Conservation (phyloP, 2,329 filamentous ascomycete genomes). For the Trichoderma lentiforme region DNA sequence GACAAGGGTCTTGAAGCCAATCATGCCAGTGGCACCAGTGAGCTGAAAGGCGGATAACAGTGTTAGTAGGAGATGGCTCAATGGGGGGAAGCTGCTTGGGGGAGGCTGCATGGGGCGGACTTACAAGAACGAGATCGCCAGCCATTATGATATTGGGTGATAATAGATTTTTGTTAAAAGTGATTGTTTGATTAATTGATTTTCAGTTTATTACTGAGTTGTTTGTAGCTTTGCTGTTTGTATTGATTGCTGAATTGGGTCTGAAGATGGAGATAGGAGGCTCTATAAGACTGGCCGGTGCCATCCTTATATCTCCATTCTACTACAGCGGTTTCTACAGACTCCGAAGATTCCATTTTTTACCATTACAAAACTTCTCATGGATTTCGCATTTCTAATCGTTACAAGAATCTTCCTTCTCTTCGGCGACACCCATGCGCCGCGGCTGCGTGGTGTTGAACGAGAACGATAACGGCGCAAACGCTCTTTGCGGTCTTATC, state of each 20-base stretch:
- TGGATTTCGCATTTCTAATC: neutral
- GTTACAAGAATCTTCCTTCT: neutral
- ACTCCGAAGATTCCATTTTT: neutral
- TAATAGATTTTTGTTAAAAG: neutral
- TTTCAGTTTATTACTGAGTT: neutral
- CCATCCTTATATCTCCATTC: constrained; percentile 9
- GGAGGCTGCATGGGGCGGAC: neutral
- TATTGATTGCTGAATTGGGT: neutral
- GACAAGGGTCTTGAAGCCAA: constrained; percentile 30
- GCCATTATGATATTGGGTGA: neutral
- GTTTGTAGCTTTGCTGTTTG: neutral
- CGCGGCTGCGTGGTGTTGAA: neutral
- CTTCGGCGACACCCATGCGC: neutral
- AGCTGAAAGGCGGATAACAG: constrained; percentile 6
- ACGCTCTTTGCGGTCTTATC: neutral
- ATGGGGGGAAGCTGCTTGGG: neutral
- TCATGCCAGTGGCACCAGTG: constrained; percentile 32
- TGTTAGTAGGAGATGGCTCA: neutral
- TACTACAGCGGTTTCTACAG: neutral
- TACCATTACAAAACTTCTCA: neutral
- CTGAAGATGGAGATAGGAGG: neutral
- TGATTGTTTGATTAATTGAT: neutral
- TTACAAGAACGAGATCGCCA: constrained; percentile 16
- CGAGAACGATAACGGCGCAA: neutral
- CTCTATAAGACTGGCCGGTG: neutral